These are phyloP conservation scores for Nemania diffusa DNA, from an alignment of 2,329 filamentous ascomycete genomes.

Conservation along the genomic window DNA sequence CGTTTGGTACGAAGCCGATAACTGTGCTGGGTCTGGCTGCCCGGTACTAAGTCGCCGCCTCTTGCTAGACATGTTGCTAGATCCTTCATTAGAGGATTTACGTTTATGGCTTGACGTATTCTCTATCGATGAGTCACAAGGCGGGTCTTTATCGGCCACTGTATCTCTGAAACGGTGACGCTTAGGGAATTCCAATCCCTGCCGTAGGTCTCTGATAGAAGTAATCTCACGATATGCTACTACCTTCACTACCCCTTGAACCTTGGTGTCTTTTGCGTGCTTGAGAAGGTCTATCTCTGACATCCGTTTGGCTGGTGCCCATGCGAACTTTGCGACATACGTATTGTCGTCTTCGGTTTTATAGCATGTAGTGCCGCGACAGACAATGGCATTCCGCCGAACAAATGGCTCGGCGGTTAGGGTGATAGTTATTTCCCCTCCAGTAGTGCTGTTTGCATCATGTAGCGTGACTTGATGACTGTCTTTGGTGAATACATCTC, in stretches of 20 bases:
- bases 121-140: background rate
- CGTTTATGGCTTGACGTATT: background rate
- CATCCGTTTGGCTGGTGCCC: background rate
- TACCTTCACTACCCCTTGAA: background rate
- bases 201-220: background rate
- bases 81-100: no score
- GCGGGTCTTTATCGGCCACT: background rate
- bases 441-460: background rate
- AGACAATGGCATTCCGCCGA: background rate
- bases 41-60: no score
- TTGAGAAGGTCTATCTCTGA: background rate
- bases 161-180: background rate
- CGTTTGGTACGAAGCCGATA: no score
- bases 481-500: background rate
- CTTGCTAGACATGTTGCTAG: no score
- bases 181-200: constrained; percentile 1
- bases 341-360: background rate
- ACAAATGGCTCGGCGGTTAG: background rate
- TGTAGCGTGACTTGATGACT: background rate
- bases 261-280: background rate
- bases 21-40: no score
- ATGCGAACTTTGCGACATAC: constrained; percentile 1
- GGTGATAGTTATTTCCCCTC: background rate
- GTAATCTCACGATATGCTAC: constrained; percentile 11
- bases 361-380: constrained; percentile 1